Evolutionary conservation across 1,139 yeast genomes (phyloP).

Genomic region (Meyerozyma carpophila): DNA sequence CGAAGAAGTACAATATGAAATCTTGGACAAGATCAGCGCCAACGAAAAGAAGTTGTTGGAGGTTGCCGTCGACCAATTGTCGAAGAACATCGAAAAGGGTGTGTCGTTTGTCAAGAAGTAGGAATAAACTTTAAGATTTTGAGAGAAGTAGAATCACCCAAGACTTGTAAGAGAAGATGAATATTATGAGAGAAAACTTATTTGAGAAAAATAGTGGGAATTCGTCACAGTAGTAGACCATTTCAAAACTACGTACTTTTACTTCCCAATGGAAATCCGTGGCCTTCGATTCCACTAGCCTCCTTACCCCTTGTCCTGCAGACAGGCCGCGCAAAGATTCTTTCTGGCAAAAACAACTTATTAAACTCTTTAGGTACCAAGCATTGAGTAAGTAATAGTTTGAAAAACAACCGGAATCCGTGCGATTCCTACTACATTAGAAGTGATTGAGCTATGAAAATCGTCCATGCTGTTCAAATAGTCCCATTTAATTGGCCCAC

Average conservation of each 20-base stretch:
- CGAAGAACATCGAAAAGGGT: conserved; percentile 72
- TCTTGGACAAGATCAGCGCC: conserved; percentile 49
- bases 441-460: neutral
- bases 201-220: too few relatives aligned
- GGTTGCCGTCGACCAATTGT: conserved; percentile 79
- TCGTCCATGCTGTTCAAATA: neutral
- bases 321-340: neutral
- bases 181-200: too few relatives aligned
- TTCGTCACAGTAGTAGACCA: too few relatives aligned
- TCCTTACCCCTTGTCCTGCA: neutral
- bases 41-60: conserved; percentile 73
- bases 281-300: neutral
- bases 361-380: neutral
- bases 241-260: too few relatives aligned
- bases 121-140: neutral
- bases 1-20: conserved; percentile 48
- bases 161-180: neutral
- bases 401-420: neutral
- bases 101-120: conserved; percentile 43
- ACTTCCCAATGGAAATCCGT: too few relatives aligned
- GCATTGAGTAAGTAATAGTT: neutral
- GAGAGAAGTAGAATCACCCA: neutral
- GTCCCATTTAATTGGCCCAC: neutral
- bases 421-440: neutral
- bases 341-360: neutral